These are phyloP conservation scores for Blastocystis sp. DNA, from an alignment of 352 stramenopile genomes.

Conservation along the genomic window DNA sequence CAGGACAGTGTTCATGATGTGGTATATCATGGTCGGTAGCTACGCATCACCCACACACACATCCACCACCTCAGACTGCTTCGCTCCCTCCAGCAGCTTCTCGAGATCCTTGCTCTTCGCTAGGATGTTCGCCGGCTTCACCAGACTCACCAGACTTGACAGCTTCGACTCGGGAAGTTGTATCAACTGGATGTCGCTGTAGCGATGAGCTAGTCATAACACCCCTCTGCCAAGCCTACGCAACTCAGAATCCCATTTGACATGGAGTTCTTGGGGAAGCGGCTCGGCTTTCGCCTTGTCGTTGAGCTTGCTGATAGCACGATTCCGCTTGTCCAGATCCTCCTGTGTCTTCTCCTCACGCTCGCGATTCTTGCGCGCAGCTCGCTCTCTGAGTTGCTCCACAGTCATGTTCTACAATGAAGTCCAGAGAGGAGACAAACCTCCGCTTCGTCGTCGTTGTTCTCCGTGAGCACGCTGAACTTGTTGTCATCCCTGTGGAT, in stretches of 20 bases:
- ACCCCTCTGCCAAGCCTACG: not conserved
- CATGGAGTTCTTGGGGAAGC: not conserved
- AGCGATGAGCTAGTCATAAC: not conserved
- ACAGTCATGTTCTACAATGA: not conserved
- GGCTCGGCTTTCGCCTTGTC: not conserved
- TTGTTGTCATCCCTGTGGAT: not conserved
- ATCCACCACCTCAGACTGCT: not conserved
- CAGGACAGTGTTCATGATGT: not conserved
- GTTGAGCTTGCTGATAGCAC: not conserved
- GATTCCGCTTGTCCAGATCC: not conserved
- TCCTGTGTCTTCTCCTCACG: not conserved
- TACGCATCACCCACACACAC: not conserved
- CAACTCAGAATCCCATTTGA: not conserved
- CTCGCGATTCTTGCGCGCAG: not conserved
- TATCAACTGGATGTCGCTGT: not conserved
- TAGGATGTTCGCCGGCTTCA: not conserved
- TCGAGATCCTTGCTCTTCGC: not conserved
- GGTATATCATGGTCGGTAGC: not conserved
- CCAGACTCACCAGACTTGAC: not conserved
- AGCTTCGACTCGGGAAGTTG: not conserved
- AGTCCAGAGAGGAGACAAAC: not conserved
- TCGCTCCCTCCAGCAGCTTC: not conserved
- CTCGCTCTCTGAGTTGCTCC: slow-evolving; percentile 27
- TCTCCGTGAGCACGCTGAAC: not conserved
- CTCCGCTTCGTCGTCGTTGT: not conserved